A percentile compares a stretch with the other conserved stretches of the same genome.
phyloP scores from a whole-genome alignment of 2,329 filamentous ascomycete species.

The Exophiala aquamarina region DNA sequence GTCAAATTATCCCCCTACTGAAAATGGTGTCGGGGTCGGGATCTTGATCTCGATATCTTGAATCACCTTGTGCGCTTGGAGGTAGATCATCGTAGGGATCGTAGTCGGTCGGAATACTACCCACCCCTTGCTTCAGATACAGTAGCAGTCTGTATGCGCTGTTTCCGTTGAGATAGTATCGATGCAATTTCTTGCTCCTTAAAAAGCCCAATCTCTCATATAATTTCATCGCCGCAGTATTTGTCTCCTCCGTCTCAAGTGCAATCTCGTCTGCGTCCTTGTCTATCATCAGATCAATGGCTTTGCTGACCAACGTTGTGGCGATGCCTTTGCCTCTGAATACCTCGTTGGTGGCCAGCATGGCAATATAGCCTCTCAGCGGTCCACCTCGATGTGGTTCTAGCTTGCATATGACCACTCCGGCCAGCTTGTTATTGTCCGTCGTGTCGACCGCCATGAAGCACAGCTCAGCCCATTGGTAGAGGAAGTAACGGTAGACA shows the following conservation, averaged over 20 bases:
- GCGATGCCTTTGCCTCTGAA: slow-evolving; percentile 85
- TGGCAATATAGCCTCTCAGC: slow-evolving; percentile 92
- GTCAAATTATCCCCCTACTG: slow-evolving; percentile 18
- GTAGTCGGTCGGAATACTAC: slow-evolving; percentile 40
- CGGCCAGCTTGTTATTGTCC: slow-evolving; percentile 68
- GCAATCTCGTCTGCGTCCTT: slow-evolving; percentile 89
- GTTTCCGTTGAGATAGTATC: slow-evolving; percentile 96
- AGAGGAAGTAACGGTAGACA: slow-evolving; percentile 96
- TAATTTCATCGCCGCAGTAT: slow-evolving; percentile 82
- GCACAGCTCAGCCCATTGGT: slow-evolving; percentile 97
- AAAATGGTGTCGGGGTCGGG: slow-evolving; percentile 11
- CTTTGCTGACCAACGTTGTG: slow-evolving; percentile 81
- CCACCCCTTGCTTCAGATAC: slow-evolving; percentile 66
- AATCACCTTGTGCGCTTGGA: slow-evolving; percentile 23
- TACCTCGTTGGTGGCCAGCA: slow-evolving; percentile 84
- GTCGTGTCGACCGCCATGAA: slow-evolving; percentile 70
- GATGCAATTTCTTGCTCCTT: slow-evolving; percentile 85
- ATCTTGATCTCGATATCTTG: slow-evolving; percentile 8
- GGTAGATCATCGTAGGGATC: slow-evolving; percentile 32
- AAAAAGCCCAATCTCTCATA: slow-evolving; percentile 93
- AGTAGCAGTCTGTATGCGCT: slow-evolving; percentile 88
- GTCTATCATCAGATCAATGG: slow-evolving; percentile 86
- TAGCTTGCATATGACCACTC: slow-evolving; percentile 92
- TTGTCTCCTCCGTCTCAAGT: slow-evolving; percentile 92
- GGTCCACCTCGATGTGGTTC: slow-evolving; percentile 86